A percentile compares a stretch with the other conserved stretches of the same genome.
phyloP scores from a whole-genome alignment of 805 yeast genomes.

The Candida dajiaensis region DNA sequence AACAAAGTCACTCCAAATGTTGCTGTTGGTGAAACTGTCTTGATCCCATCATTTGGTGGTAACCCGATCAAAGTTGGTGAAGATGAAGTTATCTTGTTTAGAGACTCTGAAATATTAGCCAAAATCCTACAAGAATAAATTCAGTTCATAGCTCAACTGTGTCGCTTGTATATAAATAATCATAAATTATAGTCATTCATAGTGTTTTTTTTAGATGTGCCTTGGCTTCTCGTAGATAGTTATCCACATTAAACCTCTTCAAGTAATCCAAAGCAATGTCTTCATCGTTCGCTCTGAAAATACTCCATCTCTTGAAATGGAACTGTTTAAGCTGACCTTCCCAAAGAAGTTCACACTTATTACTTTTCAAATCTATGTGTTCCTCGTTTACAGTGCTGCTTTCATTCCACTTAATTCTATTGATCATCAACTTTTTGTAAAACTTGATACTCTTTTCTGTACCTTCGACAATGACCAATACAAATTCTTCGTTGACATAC shows the following conservation, averaged over 20 bases:
- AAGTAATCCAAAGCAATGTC: slow-evolving; percentile 43
- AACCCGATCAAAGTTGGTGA: slow-evolving; percentile 81
- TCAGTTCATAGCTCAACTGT: not conserved
- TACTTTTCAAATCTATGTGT: slow-evolving; percentile 34
- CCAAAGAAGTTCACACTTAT: slow-evolving; percentile 55
- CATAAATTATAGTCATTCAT: not conserved
- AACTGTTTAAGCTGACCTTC: slow-evolving; percentile 54
- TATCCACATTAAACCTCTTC: slow-evolving; percentile 45
- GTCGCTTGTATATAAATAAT: not conserved
- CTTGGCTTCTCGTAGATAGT: slow-evolving; percentile 47
- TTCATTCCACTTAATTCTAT: slow-evolving; percentile 68
- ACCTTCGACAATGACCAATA: slow-evolving; percentile 71
- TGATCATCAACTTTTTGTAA: slow-evolving; percentile 53
- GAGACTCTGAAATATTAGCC: slow-evolving; percentile 93
- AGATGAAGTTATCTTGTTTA: slow-evolving; percentile 73
- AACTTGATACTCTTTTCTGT: slow-evolving; percentile 54
- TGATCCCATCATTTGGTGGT: slow-evolving; percentile 95
- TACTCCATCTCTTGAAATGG: slow-evolving; percentile 65
- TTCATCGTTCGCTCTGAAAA: slow-evolving; percentile 47
- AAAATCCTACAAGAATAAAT: slow-evolving; percentile 59
- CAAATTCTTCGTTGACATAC: slow-evolving; percentile 33
- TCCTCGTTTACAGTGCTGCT: slow-evolving; percentile 27
- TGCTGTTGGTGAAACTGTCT: slow-evolving; percentile 84
- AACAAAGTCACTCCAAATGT: slow-evolving; percentile 68
- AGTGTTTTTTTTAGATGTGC: slow-evolving; percentile 17